Evolutionary conservation across 2,329 filamentous ascomycete species (phyloP).

Genomic region (Furcasterigmium furcatum): DNA sequence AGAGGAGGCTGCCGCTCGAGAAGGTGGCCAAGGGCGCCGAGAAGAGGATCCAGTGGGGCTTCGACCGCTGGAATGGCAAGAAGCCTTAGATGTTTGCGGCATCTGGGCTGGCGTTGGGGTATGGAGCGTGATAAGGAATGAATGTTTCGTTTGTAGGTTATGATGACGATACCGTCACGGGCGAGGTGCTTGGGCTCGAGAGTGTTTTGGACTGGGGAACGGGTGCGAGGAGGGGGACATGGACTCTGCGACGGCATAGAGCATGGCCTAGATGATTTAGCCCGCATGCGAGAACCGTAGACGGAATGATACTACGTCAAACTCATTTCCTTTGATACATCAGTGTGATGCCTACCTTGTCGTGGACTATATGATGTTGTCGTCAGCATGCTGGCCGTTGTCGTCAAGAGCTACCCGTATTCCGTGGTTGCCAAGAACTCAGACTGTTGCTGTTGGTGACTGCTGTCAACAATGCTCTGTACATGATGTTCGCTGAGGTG

Average conservation of each 20-base stretch:
- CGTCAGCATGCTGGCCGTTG: too few relatives aligned
- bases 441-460: too few relatives aligned
- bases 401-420: too few relatives aligned
- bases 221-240: not conserved
- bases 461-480: too few relatives aligned
- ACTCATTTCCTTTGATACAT: not conserved
- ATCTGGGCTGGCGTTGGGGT: not conserved
- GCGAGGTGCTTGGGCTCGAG: not conserved
- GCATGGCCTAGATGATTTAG: not conserved
- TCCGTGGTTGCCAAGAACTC: too few relatives aligned
- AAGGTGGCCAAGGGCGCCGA: constrained; percentile 46
- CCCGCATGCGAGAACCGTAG: not conserved
- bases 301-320: not conserved
- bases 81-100: not conserved
- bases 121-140: constrained; percentile 6
- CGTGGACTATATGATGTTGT: too few relatives aligned
- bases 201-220: not conserved
- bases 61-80: constrained; percentile 25
- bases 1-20: constrained; percentile 46
- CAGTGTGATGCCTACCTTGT: not conserved
- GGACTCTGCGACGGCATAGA: not conserved
- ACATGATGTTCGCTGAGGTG: too few relatives aligned
- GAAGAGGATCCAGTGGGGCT: constrained; percentile 41
- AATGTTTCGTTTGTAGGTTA: not conserved
- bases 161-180: too few relatives aligned